Conservation (phyloP, 345 rosid species). For the Jatropha curcas region DNA sequence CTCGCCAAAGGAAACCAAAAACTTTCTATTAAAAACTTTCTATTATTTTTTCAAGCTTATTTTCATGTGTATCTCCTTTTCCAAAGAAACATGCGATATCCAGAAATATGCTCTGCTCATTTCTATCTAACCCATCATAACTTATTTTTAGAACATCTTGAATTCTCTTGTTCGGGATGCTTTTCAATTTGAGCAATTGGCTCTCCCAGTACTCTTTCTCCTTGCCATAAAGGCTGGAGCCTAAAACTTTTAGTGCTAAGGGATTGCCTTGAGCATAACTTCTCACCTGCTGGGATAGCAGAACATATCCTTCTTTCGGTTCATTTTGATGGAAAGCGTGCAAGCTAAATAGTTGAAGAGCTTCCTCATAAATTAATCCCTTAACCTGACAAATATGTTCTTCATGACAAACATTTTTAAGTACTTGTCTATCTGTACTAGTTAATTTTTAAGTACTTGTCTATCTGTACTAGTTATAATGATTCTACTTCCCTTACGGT, state of each 20-base stretch:
- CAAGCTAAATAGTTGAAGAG: too few relatives aligned
- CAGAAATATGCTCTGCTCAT: background rate
- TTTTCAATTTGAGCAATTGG: background rate
- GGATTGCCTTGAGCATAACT: background rate
- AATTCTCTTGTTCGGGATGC: background rate
- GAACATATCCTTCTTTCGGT: too few relatives aligned
- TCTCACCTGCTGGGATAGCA: too few relatives aligned
- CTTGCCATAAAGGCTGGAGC: background rate
- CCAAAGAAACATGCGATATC: slow-evolving; percentile 8
- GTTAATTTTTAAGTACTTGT: too few relatives aligned
- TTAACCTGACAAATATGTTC: too few relatives aligned
- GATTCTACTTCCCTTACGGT: too few relatives aligned
- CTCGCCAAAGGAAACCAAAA: background rate
- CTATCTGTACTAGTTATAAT: too few relatives aligned
- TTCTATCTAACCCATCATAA: background rate
- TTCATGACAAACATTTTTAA: too few relatives aligned
- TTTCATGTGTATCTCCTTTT: rapidly evolving
- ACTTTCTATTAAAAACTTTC: too few relatives aligned
- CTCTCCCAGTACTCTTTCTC: background rate
- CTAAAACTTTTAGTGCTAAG: slow-evolving; percentile 5
- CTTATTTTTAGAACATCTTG: background rate
- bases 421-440: too few relatives aligned
- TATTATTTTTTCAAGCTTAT: background rate
- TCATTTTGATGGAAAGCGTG: too few relatives aligned
- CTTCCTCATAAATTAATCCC: too few relatives aligned